phyloP scores from a whole-genome alignment of 192 early-diverging fungal species.

The Coemansia sp. region DNA sequence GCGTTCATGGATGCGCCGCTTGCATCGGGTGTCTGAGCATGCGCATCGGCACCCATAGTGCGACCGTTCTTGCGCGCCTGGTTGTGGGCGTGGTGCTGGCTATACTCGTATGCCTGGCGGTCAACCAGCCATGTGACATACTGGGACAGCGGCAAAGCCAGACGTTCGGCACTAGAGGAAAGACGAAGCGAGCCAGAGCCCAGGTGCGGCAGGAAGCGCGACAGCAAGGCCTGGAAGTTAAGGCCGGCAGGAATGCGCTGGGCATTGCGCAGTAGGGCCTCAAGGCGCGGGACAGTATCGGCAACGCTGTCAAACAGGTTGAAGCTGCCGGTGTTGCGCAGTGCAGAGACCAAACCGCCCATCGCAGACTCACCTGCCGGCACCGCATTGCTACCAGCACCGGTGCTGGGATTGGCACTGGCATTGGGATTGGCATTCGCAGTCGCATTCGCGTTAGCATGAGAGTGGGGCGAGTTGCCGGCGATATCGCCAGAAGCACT shows the following conservation, averaged over 20 bases:
- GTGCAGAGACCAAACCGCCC: conserved; percentile 4
- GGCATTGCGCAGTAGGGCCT: conserved; percentile 26
- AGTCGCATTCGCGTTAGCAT: no score
- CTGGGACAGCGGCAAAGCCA: conserved; percentile 37
- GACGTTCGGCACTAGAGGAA: conserved; percentile 31
- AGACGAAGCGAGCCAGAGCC: conserved; percentile 14
- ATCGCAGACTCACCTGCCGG: conserved; percentile 3
- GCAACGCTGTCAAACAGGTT: conserved; percentile 28
- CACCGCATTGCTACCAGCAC: background rate
- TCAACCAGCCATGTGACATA: conserved; percentile 34
- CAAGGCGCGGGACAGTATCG: conserved; percentile 39
- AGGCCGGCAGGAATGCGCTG: conserved; percentile 35
- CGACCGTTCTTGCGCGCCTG: background rate
- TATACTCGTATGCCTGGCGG: conserved; percentile 10
- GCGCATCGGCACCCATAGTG: background rate
- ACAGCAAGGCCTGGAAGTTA: conserved; percentile 35
- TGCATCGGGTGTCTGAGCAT: conserved; percentile 1
- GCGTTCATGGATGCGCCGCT: background rate
- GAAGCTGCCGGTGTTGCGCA: conserved; percentile 22
- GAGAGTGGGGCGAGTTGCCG: no score
- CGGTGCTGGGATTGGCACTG: no score
- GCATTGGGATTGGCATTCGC: no score
- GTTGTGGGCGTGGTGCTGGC: conserved; percentile 4
- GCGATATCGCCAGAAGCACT: background rate
- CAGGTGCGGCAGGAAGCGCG: conserved; percentile 39